Percentiles rank a stretch among this genome's conserved stretches.
Conservation (phyloP, 176 grass and related monocot species). For the barley (Hordeum vulgare) region DNA sequence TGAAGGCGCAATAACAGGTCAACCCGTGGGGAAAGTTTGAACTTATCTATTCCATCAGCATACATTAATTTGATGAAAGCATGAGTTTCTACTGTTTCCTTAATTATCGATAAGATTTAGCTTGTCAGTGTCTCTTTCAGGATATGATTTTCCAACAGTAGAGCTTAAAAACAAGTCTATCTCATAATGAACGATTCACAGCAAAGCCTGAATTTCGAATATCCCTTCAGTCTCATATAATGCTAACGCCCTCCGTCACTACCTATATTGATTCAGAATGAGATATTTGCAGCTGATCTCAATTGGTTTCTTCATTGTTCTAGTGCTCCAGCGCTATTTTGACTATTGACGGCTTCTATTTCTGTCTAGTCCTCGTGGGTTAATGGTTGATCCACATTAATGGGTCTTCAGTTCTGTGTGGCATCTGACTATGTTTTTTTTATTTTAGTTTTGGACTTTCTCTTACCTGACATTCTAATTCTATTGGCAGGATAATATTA, state of each 20-base stretch:
- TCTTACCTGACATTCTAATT: neutral
- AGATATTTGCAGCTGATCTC: neutral
- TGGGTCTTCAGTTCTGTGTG: neutral
- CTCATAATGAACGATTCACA: neutral
- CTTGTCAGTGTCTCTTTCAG: neutral
- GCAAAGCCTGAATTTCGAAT: neutral
- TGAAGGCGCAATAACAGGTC: neutral
- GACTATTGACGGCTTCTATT: neutral
- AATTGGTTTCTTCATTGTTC: neutral
- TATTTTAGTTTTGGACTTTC: neutral
- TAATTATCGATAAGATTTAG: neutral
- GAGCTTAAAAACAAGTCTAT: neutral
- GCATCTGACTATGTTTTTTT: neutral
- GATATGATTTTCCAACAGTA: neutral
- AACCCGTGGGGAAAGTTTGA: neutral
- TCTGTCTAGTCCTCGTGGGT: neutral
- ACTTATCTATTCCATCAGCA: neutral
- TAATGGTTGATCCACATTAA: neutral
- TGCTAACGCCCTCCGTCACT: neutral
- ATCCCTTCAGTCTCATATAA: neutral
- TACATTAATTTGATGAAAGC: neutral
- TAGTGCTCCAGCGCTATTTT: neutral
- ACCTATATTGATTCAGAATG: neutral
- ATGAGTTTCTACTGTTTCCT: neutral
- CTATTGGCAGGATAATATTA: neutral